phyloP scores from a whole-genome alignment of 164 flowering plant genomes.

The Berberis vulgaris region DNA sequence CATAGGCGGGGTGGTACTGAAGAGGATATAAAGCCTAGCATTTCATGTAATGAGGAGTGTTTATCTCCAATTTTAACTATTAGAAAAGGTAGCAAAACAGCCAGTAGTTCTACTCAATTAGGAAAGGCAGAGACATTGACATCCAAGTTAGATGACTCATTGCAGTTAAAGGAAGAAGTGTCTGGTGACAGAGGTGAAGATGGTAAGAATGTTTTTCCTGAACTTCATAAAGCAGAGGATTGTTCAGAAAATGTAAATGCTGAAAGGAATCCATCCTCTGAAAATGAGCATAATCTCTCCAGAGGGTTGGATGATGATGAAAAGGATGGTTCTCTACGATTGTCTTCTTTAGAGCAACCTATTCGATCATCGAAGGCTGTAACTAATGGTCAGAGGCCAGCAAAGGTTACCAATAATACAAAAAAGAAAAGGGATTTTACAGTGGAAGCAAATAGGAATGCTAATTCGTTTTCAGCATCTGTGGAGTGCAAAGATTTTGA shows the following conservation, averaged over 20 bases:
- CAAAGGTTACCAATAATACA: slow-evolving; percentile 18
- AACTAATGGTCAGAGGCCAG: slow-evolving; percentile 26
- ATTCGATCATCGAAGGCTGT: slow-evolving; percentile 16
- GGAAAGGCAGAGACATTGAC: slow-evolving; percentile 18
- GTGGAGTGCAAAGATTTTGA: too few relatives aligned
- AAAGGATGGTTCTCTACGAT: slow-evolving; percentile 10
- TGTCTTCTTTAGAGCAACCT: slow-evolving; percentile 10
- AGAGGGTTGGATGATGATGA: slow-evolving; percentile 13
- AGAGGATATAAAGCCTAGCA: slow-evolving; percentile 27
- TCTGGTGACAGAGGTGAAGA: slow-evolving; percentile 18
- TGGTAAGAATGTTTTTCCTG: slow-evolving; percentile 2
- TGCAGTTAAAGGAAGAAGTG: slow-evolving; percentile 13
- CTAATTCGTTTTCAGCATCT: too few relatives aligned
- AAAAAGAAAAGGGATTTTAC: background rate
- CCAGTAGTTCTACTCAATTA: slow-evolving; percentile 14
- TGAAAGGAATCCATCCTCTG: background rate
- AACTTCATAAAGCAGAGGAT: slow-evolving; percentile 2
- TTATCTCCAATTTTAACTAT: slow-evolving; percentile 17
- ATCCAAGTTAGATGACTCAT: slow-evolving; percentile 13
- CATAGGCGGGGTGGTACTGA: slow-evolving; percentile 18
- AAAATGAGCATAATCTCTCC: slow-evolving; percentile 10
- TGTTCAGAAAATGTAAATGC: slow-evolving; percentile 3
- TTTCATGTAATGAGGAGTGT: slow-evolving; percentile 7
- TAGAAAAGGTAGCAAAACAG: slow-evolving; percentile 12
- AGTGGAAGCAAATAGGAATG: too few relatives aligned